Evolutionary conservation across 441 rosid species (phyloP), one percentile per base, ranked within the genome.

Genomic region (Arabidopsis hybrid): DNA sequence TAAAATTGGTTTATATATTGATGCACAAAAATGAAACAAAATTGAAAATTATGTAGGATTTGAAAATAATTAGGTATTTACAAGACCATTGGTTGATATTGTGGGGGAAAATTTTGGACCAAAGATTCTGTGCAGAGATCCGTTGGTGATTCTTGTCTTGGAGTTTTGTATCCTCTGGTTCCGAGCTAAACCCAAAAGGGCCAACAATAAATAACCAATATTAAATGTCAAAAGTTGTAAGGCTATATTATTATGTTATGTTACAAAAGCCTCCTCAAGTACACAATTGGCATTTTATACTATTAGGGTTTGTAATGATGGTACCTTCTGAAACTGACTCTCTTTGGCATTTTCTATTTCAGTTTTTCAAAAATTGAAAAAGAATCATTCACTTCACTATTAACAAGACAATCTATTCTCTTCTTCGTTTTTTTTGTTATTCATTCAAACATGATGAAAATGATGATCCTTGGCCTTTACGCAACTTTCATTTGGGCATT

Each of bases 101-200:
- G 60, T 64, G 75, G 67, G 66, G 55, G 8, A 21, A 38, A 13
- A 17, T 0, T 35, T 75, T 75, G 79, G 74, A 61, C 47, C 21
- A 76, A 76, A 76, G 75, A 76, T 76, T 76, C 55, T 61, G 75
- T 69, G 60, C 71, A 76, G 79, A 77, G 80, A 77, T 77, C 67
- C 42, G 61, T 51, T 64, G 67, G 58, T 77, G 80, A 70, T 76
- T 76, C 76, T 76, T 66, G 62, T 47, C 65, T 76, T 70, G 80
- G 80, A 76, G 60, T 64, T 64, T 70, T 70, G 72, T 66, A 70
- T 57, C 80, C 66, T 76, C 72, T 76, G 67, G 68, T 65, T 65
- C 50, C 45, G 58, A 77, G 72, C 76, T 60, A 36, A 71, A 51
- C 67, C 39, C 63, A 26, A 71, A 70, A 64, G 63, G 46, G 72